Percentiles rank a stretch among this genome's conserved stretches.
phyloP scores from a whole-genome alignment of 139 green algal species.

The Edaphochlamys debaryana region DNA sequence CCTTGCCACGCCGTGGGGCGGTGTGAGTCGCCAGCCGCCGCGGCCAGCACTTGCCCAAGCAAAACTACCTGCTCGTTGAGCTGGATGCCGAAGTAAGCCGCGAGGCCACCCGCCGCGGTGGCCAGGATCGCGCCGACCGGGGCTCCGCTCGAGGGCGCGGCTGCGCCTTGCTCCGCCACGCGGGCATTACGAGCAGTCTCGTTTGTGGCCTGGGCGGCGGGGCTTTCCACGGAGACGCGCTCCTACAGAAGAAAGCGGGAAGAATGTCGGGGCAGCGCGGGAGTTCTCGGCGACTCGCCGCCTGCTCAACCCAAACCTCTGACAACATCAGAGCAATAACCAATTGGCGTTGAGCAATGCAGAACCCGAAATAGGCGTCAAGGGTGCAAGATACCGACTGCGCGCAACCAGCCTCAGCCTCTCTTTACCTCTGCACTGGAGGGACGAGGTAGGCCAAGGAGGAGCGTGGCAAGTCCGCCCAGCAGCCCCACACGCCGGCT shows the following conservation, averaged over 20 bases:
- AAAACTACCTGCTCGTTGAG: constrained; percentile 16
- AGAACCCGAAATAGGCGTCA: background rate
- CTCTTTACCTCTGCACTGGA: background rate
- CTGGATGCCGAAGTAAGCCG: constrained; percentile 9
- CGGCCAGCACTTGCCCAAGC: background rate
- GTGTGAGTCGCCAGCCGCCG: background rate
- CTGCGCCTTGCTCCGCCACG: too few relatives aligned
- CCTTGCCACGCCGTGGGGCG: background rate
- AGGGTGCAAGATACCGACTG: too few relatives aligned
- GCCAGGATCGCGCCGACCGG: background rate
- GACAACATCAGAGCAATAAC: background rate
- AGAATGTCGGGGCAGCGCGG: background rate
- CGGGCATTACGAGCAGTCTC: background rate
- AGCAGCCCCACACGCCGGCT: constrained; percentile 3
- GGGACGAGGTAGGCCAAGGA: background rate
- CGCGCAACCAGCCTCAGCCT: background rate
- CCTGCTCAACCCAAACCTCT: background rate
- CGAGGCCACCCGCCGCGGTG: background rate
- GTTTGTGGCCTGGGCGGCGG: background rate
- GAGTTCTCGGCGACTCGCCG: background rate
- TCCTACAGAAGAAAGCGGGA: too few relatives aligned
- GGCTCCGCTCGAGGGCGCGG: background rate
- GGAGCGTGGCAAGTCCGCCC: constrained; percentile 1
- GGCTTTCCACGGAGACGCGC: too few relatives aligned
- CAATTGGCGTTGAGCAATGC: background rate